These are phyloP conservation scores for Xylaria castorea DNA, from an alignment of 495 filamentous ascomycete genomes.

Conservation along the genomic window DNA sequence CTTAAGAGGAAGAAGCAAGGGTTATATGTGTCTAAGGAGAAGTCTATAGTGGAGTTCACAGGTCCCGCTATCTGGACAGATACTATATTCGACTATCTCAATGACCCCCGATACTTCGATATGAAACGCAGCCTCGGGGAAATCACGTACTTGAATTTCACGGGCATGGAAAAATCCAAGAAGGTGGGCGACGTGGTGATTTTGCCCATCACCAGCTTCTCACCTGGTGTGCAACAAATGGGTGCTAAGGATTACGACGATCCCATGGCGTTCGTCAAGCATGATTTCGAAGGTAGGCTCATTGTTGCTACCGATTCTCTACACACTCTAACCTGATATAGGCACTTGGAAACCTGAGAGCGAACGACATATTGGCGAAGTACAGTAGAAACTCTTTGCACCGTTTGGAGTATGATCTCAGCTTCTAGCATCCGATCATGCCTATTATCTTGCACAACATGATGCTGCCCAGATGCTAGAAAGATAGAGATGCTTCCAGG, in stretches of 20 bases:
- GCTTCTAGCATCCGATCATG: not conserved
- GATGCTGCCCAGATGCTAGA: not conserved
- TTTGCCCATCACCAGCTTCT: slow-evolving; percentile 95
- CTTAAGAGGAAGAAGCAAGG: slow-evolving; percentile 76
- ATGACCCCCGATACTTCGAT: slow-evolving; percentile 88
- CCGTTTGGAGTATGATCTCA: slow-evolving; percentile 26
- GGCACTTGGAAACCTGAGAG: slow-evolving; percentile 82
- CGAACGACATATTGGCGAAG: slow-evolving; percentile 65
- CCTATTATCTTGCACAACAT: not conserved
- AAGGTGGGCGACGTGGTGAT: slow-evolving; percentile 95
- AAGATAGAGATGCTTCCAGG: not conserved
- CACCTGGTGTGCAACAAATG: slow-evolving; percentile 93
- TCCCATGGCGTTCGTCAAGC: slow-evolving; percentile 97
- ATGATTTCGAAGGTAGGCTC: slow-evolving; percentile 86
- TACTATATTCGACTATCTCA: slow-evolving; percentile 88
- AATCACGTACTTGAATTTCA: slow-evolving; percentile 89
- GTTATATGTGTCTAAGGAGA: slow-evolving; percentile 70
- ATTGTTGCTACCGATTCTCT: not conserved
- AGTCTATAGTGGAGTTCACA: slow-evolving; percentile 94
- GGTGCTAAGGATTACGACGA: slow-evolving; percentile 88
- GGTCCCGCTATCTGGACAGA: slow-evolving; percentile 97
- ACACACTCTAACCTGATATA: slow-evolving; percentile 45
- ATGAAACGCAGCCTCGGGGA: slow-evolving; percentile 71
- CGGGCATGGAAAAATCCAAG: slow-evolving; percentile 78
- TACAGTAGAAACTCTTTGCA: slow-evolving; percentile 27